Evolutionary conservation across 1,139 yeast genomes (phyloP).

Genomic region (Suhomyces choctaworum): DNA sequence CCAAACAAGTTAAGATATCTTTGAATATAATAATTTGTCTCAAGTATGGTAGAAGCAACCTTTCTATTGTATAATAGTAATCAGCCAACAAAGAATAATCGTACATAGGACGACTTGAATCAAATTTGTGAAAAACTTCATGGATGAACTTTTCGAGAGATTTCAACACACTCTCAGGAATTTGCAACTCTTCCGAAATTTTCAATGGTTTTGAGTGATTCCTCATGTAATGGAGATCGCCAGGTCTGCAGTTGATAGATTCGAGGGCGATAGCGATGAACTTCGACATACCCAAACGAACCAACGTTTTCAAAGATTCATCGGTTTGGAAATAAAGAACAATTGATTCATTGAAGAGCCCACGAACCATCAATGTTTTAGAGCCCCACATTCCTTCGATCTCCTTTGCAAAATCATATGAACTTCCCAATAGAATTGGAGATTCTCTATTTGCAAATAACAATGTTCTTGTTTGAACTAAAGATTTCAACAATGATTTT

Average conservation of each 20-base stretch:
- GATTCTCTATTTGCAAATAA: conserved; percentile 18
- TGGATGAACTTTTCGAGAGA: neutral
- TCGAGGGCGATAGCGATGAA: conserved; percentile 25
- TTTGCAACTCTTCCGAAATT: too few relatives aligned
- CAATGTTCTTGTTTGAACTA: conserved; percentile 37
- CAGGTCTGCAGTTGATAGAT: conserved; percentile 19
- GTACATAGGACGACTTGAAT: too few relatives aligned
- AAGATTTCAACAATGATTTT: conserved; percentile 35
- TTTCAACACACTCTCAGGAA: conserved; percentile 1
- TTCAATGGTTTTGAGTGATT: conserved; percentile 3
- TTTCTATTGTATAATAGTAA: conserved; percentile 34
- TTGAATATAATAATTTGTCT: conserved; percentile 38
- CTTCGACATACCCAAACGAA: conserved; percentile 33
- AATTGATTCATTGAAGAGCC: conserved; percentile 40
- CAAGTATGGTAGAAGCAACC: conserved; percentile 34
- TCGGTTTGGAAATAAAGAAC: conserved; percentile 45
- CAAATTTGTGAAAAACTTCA: neutral
- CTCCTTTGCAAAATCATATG: conserved; percentile 19
- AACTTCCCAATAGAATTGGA: conserved; percentile 10
- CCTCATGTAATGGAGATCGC: neutral
- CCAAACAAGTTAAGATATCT: conserved; percentile 33
- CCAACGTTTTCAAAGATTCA: conserved; percentile 40
- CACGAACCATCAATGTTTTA: conserved; percentile 23
- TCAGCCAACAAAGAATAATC: too few relatives aligned
- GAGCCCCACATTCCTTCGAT: conserved; percentile 30